Base-by-base conservation (phyloP, 2,329 filamentous ascomycete genomes). In the Orbilia ellipsospora region DNA sequence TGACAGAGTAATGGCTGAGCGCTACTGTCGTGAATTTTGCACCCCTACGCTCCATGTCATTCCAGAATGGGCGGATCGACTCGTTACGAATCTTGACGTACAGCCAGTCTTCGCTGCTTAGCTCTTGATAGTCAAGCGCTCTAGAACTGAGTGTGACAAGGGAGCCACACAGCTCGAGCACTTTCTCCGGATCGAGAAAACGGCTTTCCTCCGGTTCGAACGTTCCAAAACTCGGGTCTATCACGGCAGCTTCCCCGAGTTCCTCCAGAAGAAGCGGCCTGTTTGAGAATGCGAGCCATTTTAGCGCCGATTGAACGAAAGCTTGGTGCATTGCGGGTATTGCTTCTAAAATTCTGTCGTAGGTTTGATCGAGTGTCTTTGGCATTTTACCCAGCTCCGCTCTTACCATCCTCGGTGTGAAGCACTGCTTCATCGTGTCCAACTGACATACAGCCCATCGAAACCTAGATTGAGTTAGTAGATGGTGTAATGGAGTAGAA, bases 361-460 rank as follows among this genome's bases (percentile, higher is more conserved):
- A 73, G 1, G 55, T 73, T 54, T 73, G 68, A 42, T 73, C 68
- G 1, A 73, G 60, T 7, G 60, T 73, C 13, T 73, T 52, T 6
- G 68, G 68, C 68, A 73, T 65, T 20, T 18, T 45, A 1, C 61
- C 23, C 4, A 73, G 36, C 44, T 73, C 55, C 20, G 44, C 48
- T 20, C 68, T 54, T 10, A 73, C 26, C 68, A 61, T 61, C 12
- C 68, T 59, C 1, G 55, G 54, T 3, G 54, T 73, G 20, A 59
- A 54, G 48, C 61, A 73, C 5, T 65, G 42, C 16, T 66, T 73
- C 61, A 73, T 73, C 1, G 50, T 48, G 1, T 73, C 68, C 4
- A 73, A 36, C 23, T 73, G 68, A 15, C 68, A 73, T n/a, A 66
- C 48, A 8, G 68, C 68, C 68, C 68, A 73, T 8, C 68, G 68